phyloP scores from a whole-genome alignment of 2,329 filamentous ascomycete species.

The Capronia epimyces region DNA sequence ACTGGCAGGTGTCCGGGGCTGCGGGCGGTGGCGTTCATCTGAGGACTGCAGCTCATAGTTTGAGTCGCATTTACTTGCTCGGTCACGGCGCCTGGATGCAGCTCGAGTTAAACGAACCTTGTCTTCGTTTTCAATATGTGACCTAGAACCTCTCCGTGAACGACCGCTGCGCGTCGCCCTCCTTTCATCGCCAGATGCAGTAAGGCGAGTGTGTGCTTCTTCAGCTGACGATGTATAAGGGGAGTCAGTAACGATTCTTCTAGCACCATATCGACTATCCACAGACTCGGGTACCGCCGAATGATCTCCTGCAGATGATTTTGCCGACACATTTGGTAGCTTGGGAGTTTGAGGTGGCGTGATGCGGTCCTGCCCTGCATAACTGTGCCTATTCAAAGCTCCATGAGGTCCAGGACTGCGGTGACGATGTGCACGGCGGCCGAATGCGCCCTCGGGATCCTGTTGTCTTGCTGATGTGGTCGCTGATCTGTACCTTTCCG shows the following conservation, averaged over 20 bases:
- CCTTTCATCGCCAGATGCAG: conserved; percentile 11
- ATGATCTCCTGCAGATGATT: conserved; percentile 12
- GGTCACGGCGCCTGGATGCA: conserved; percentile 8
- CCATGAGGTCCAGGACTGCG: conserved; percentile 19
- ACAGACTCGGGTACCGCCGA: conserved; percentile 1
- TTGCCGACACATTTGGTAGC: conserved; percentile 10
- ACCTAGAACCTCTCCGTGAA: conserved; percentile 14
- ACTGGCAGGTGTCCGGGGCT: conserved; percentile 12
- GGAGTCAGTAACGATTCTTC: conserved; percentile 19
- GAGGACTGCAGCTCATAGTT: conserved; percentile 4
- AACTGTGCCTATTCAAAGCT: conserved; percentile 16
- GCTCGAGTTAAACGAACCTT: conserved; percentile 2
- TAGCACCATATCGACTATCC: conserved; percentile 1
- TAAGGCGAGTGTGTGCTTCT: conserved; percentile 14
- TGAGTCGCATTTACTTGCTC: conserved; percentile 8
- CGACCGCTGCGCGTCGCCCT: conserved; percentile 4
- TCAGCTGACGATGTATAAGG: conserved; percentile 28
- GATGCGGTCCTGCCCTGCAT: conserved; percentile 19
- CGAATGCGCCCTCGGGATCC: conserved; percentile 4
- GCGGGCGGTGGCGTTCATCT: conserved; percentile 3
- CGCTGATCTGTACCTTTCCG: conserved; percentile 12
- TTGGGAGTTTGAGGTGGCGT: conserved; percentile 27
- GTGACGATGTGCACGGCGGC: conserved; percentile 14
- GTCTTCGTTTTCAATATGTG: conserved; percentile 6
- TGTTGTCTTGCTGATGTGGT: conserved; percentile 1